Base-by-base conservation (phyloP, 441 rosid genomes). In the Lepidium campestre region DNA sequence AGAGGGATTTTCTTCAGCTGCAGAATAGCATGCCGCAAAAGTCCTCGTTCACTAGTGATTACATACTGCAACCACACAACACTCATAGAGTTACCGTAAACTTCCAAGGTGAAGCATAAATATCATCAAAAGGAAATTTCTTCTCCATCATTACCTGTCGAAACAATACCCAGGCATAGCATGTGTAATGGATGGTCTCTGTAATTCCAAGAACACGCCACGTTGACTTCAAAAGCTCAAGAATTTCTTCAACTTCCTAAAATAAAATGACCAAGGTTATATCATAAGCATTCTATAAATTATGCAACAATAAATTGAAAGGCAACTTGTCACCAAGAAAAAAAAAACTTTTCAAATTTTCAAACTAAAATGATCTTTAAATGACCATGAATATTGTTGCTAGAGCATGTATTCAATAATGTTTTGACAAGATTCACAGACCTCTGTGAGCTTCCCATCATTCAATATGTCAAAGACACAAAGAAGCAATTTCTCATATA, bases 171-270 rank as follows among this genome's bases (percentile, higher is more conserved):
- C 90, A 95, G 13, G 95, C 83, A 68, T 86, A 95, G 85, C 95
- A 91, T 49, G 96, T 88, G 81, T 83, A 88, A 65, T 95, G 99
- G 68, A 90, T 88, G 67, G 97, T 95, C 86, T 92, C 98, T 37
- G 97, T 90, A 63, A 95, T 80, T 75, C 99, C 99, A 57, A 95
- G 83, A 72, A 92, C 89, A 75, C 94, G 91, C 99, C 99, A 92
- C 9, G 98, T 92, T 55, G 95, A 88, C 83, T 86, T 92, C 67
- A 95, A 73, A 62, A 95, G 98, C 88, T 91, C 98, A 60, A 95
- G 96, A 71, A 88, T 92, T 85, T 95, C 96, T 79, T 95, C 99
- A 72, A 87, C 97, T 81, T 91, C 99, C 99, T 95, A 78, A 55
- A 57, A 72, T 47, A 66, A 65, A 44, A 52, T 47, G 41, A 20